Evolutionary conservation across 495 filamentous ascomycete genomes (phyloP).

Genomic region (Penicillium bovifimosum): DNA sequence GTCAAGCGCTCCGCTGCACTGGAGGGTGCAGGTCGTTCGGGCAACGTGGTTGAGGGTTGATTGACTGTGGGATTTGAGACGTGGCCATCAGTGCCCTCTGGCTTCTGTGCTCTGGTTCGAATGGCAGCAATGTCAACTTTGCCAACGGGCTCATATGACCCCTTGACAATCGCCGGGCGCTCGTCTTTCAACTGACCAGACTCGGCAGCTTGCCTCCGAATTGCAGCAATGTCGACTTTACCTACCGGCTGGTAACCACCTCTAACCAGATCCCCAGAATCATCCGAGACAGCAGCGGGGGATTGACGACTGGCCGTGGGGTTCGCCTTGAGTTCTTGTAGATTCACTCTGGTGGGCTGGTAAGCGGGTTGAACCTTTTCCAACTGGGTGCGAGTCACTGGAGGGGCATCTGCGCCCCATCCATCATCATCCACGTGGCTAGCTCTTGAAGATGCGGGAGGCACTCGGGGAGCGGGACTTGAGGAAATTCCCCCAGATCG

Average conservation of each 20-base stretch:
- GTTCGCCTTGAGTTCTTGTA: constrained; percentile 66
- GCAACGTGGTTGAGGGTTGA: constrained; percentile 50
- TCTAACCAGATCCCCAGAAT: constrained; percentile 63
- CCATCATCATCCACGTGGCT: constrained; percentile 64
- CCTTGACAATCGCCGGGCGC: constrained; percentile 76
- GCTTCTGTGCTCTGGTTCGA: constrained; percentile 68
- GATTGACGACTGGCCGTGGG: constrained; percentile 46
- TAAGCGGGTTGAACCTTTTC: constrained; percentile 92
- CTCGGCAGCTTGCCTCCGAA: constrained; percentile 72
- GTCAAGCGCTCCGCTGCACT: constrained; percentile 73
- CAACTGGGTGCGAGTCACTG: constrained; percentile 75
- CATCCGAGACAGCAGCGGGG: constrained; percentile 21
- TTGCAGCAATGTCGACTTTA: constrained; percentile 90
- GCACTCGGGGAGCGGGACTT: constrained; percentile 54
- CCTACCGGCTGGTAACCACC: constrained; percentile 95
- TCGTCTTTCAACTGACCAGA: constrained; percentile 58
- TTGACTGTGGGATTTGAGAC: constrained; percentile 31
- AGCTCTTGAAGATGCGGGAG: constrained; percentile 37
- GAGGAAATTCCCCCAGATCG: constrained; percentile 55
- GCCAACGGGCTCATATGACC: constrained; percentile 85
- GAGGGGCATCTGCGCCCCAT: constrained; percentile 94
- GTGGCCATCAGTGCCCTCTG: constrained; percentile 42
- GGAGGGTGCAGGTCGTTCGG: constrained; percentile 65
- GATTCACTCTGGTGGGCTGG: constrained; percentile 88
- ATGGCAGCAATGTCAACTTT: constrained; percentile 96